A percentile compares a stretch with the other conserved stretches of the same genome.
Evolutionary conservation across 2,329 filamentous ascomycete species (phyloP).

Genomic region (Diplodia sapinea): DNA sequence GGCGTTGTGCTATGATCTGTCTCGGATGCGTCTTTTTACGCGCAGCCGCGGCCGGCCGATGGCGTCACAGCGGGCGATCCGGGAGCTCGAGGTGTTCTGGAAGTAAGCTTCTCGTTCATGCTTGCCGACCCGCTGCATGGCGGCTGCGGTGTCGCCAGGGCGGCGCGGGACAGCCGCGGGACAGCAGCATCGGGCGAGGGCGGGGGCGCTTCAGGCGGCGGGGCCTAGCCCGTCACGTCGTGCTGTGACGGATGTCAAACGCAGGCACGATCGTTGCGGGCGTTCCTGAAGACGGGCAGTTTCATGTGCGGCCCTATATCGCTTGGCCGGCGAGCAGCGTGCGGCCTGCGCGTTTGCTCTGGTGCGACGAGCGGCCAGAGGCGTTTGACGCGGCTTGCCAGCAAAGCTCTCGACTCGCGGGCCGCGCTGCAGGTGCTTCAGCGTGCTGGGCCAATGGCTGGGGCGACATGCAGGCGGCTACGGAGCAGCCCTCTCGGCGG

Average conservation of each 20-base stretch:
- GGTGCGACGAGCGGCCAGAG: slow-evolving; percentile 11
- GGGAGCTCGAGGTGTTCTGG: slow-evolving; percentile 12
- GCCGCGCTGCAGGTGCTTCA: slow-evolving; percentile 23
- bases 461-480: slow-evolving; percentile 18
- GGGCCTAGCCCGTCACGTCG: slow-evolving; percentile 22
- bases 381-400: slow-evolving; percentile 24
- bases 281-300: slow-evolving; percentile 22
- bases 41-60: neutral
- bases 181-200: neutral
- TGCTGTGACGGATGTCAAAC: slow-evolving; percentile 31
- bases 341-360: slow-evolving; percentile 10
- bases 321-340: slow-evolving; percentile 14
- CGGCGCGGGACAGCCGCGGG: neutral
- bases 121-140: slow-evolving; percentile 26
- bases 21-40: slow-evolving; percentile 7
- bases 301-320: slow-evolving; percentile 27
- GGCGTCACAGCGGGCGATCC: slow-evolving; percentile 19
- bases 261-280: slow-evolving; percentile 18
- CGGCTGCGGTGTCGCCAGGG: slow-evolving; percentile 4
- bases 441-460: slow-evolving; percentile 14
- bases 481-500: slow-evolving; percentile 25
- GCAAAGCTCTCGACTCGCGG: slow-evolving; percentile 7
- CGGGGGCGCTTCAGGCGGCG: slow-evolving; percentile 21
- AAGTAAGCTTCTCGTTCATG: slow-evolving; percentile 22
- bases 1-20: slow-evolving; percentile 17